A percentile compares a stretch with the other conserved stretches of the same genome.
phyloP scores from a whole-genome alignment of 129 eudicot genomes.

The Kitagawia praeruptora region DNA sequence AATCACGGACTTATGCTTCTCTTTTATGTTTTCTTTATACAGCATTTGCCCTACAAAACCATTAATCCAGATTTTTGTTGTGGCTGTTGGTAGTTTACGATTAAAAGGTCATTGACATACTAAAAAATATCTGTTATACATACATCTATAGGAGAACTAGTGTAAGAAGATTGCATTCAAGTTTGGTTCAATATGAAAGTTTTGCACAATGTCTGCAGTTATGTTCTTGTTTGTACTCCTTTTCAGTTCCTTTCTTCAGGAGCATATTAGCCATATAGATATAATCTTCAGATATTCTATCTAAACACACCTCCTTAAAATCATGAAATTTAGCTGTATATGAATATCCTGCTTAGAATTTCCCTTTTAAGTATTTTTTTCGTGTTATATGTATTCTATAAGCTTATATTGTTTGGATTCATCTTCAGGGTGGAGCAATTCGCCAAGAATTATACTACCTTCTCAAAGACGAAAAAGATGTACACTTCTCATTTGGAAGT shows the following conservation, averaged over 20 bases:
- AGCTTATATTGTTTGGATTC: conserved; percentile 12
- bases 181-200: neutral
- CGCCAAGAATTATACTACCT: conserved; percentile 89
- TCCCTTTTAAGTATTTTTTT: neutral
- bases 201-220: neutral
- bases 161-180: neutral
- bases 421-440: conserved; percentile 70
- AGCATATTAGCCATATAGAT: neutral
- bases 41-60: neutral
- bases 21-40: neutral
- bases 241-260: neutral
- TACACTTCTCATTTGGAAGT: conserved; percentile 83
- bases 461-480: conserved; percentile 81
- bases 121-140: neutral
- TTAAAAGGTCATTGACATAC: neutral
- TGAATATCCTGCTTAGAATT: neutral
- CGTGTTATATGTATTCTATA: neutral
- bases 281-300: neutral
- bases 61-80: neutral
- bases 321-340: neutral
- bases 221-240: neutral
- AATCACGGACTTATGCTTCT: neutral
- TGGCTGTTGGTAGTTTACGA: neutral
- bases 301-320: neutral
- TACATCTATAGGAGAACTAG: neutral